These are phyloP conservation scores for Fusarium sp. DNA, from an alignment of 2,329 filamentous ascomycete genomes.

Conservation along the genomic window DNA sequence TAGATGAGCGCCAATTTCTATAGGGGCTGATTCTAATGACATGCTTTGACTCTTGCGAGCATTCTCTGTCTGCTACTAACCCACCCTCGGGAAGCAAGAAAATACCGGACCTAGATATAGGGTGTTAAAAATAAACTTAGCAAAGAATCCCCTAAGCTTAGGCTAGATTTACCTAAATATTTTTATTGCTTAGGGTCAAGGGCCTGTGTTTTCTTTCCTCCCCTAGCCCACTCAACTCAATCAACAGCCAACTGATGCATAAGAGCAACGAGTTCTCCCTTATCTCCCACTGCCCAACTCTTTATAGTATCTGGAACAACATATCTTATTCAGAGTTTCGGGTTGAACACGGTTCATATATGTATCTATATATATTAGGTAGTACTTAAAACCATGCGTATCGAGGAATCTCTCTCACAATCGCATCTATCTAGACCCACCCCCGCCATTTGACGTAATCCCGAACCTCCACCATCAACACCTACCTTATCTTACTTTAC, in stretches of 20 bases:
- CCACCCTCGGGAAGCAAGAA: too few relatives aligned
- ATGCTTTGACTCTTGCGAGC: too few relatives aligned
- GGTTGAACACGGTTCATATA: neutral
- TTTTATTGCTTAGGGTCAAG: too few relatives aligned
- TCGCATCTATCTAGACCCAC: neutral
- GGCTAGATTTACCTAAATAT: too few relatives aligned
- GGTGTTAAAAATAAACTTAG: too few relatives aligned
- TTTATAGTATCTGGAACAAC: neutral
- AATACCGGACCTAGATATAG: too few relatives aligned
- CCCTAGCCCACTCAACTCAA: neutral
- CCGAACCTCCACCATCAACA: neutral
- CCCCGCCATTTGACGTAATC: conserved; percentile 37
- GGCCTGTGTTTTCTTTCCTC: too few relatives aligned
- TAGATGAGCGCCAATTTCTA: neutral
- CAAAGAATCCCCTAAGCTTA: too few relatives aligned
- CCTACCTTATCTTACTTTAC: neutral
- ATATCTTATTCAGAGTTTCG: neutral
- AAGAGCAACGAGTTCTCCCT: neutral
- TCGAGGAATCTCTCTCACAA: neutral
- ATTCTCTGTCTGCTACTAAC: neutral
- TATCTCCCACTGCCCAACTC: neutral
- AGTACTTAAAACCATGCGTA: neutral
- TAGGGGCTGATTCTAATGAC: neutral
- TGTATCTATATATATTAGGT: too few relatives aligned
- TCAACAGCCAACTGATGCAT: neutral